Conservation (phyloP, 805 yeast genomes). For the Wickerhamiella allomyrinae region DNA sequence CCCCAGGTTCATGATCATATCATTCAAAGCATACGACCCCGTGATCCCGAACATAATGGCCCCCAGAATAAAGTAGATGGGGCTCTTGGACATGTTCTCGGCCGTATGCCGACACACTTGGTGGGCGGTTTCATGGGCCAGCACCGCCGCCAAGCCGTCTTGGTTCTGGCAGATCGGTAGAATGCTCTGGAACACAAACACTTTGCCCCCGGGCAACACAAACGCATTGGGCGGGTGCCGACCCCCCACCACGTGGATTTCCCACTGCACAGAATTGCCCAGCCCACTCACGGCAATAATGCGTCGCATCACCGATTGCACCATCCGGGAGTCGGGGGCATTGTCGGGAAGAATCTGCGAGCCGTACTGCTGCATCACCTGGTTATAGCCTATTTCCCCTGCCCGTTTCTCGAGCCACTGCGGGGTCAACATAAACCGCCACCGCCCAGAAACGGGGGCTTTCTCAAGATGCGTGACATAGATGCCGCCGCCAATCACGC, state of each 20-base stretch:
- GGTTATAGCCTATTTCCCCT: conserved; percentile 51
- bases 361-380: conserved; percentile 41
- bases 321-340: conserved; percentile 45
- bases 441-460: conserved; percentile 70
- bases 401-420: conserved; percentile 45
- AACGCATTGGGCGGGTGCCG: conserved; percentile 87
- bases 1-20: conserved; percentile 38
- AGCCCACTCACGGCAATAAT: conserved; percentile 32
- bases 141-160: conserved; percentile 89
- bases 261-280: conserved; percentile 40
- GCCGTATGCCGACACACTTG: conserved; percentile 85
- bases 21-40: conserved; percentile 41
- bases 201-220: conserved; percentile 91
- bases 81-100: conserved; percentile 67
- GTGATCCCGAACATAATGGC: conserved; percentile 43
- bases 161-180: conserved; percentile 65
- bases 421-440: conserved; percentile 58
- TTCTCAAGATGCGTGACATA: conserved; percentile 47
- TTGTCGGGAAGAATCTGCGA: conserved; percentile 41
- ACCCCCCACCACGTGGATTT: conserved; percentile 62
- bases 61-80: conserved; percentile 46
- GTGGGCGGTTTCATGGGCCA: conserved; percentile 88
- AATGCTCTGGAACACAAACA: conserved; percentile 72
- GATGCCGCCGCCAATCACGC: conserved; percentile 24
- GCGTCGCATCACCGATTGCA: conserved; percentile 47